These are phyloP conservation scores for Durio zibethinus DNA, from an alignment of 345 rosid species.

Conservation along the genomic window DNA sequence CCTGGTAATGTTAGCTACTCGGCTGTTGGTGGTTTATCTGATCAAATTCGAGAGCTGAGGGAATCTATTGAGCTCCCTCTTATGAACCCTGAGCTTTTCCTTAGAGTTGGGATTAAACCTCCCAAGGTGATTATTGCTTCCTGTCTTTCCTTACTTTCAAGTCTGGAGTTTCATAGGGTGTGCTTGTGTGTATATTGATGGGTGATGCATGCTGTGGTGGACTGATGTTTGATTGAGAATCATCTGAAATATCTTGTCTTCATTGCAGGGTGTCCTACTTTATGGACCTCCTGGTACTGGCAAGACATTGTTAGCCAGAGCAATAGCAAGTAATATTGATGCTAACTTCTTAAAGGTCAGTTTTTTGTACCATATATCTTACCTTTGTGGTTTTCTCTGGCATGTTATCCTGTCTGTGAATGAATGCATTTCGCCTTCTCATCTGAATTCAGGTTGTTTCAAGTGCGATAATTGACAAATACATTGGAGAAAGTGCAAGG, in stretches of 20 bases:
- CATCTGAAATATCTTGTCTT: slow-evolving; percentile 2
- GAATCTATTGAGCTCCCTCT: slow-evolving; percentile 93
- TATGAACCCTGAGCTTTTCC: slow-evolving; percentile 90
- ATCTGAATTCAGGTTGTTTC: slow-evolving; percentile 62
- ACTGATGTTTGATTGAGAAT: background rate
- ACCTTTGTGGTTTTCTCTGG: background rate
- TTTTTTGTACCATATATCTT: slow-evolving; percentile 4
- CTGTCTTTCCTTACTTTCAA: background rate
- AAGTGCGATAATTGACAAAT: slow-evolving; percentile 92
- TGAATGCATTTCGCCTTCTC: background rate
- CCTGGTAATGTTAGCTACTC: slow-evolving; percentile 94
- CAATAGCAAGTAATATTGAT: slow-evolving; percentile 96
- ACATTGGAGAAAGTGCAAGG: slow-evolving; percentile 96
- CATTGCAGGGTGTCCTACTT: slow-evolving; percentile 78
- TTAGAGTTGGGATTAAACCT: slow-evolving; percentile 87
- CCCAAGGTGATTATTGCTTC: slow-evolving; percentile 59
- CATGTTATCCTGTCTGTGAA: background rate
- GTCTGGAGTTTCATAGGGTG: background rate
- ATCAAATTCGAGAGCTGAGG: slow-evolving; percentile 86
- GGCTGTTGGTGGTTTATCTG: slow-evolving; percentile 86
- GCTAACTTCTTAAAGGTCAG: slow-evolving; percentile 90
- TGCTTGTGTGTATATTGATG: background rate
- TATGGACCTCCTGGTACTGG: slow-evolving; percentile 99
- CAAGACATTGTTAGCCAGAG: slow-evolving; percentile 90
- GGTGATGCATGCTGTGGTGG: background rate